Evolutionary conservation across 768 basidiomycete species (phyloP).

Genomic region (Russula olivacea): DNA sequence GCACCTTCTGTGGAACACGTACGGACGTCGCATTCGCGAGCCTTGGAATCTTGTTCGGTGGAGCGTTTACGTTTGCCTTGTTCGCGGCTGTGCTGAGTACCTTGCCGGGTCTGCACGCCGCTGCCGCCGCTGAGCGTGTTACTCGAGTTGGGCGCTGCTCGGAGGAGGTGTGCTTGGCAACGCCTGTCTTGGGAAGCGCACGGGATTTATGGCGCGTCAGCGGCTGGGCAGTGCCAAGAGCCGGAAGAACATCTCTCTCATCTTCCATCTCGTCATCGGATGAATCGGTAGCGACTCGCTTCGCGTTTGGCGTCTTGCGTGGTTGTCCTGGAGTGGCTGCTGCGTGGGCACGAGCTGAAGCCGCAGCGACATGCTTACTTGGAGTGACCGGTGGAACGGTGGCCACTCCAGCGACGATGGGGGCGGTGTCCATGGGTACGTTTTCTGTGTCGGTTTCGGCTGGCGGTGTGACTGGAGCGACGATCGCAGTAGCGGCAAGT

Average conservation of each 20-base stretch:
- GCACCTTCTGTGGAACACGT: slow-evolving; percentile 35
- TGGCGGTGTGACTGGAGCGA: slow-evolving; percentile 75
- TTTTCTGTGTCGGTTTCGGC: slow-evolving; percentile 65
- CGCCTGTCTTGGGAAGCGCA: slow-evolving; percentile 32
- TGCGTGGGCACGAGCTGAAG: slow-evolving; percentile 61
- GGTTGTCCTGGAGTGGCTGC: slow-evolving; percentile 80
- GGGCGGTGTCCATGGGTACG: slow-evolving; percentile 26
- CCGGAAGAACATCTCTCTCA: slow-evolving; percentile 57
- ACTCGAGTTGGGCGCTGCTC: slow-evolving; percentile 71
- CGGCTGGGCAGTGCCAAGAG: slow-evolving; percentile 48
- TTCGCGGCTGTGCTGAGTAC: slow-evolving; percentile 24
- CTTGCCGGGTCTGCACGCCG: slow-evolving; percentile 27
- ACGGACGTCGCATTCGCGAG: slow-evolving; percentile 41
- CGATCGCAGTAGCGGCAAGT: slow-evolving; percentile 39
- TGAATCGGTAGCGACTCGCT: slow-evolving; percentile 62
- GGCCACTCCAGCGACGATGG: slow-evolving; percentile 24
- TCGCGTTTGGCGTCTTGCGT: slow-evolving; percentile 78
- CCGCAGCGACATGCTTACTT: slow-evolving; percentile 64
- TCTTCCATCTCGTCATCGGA: slow-evolving; percentile 58
- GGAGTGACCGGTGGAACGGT: slow-evolving; percentile 73
- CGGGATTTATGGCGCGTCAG: slow-evolving; percentile 27
- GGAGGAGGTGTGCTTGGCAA: slow-evolving; percentile 50
- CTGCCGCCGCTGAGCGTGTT: slow-evolving; percentile 56
- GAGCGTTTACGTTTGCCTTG: slow-evolving; percentile 31
- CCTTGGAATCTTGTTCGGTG: slow-evolving; percentile 39